Evolutionary conservation across 331 rosid genomes (phyloP), one percentile per base, ranked within the genome.

Genomic region (Pyrus hybrid): DNA sequence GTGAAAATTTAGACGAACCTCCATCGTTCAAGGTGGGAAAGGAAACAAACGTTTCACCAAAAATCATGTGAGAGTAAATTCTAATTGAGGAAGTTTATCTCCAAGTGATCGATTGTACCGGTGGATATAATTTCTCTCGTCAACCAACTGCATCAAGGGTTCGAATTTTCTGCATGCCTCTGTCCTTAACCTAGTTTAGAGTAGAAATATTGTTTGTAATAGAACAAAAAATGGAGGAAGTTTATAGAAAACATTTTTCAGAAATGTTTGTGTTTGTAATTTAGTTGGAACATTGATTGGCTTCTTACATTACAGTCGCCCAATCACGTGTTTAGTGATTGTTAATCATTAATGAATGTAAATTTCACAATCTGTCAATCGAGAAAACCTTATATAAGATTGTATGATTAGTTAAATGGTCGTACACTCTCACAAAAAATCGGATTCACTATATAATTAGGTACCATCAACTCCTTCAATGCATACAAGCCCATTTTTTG

Each of bases 11-110:
- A 63, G 58, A 49, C 0, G 23, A 37, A 62, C 16, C 58, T 41
- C 77, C 77, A 70, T 54, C 77, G 23, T 43, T 22, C 33, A 22
- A 9, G 45, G 70, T 54, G 80, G 72, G 57, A 17, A 17, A 51
- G 57, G 57, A 6, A 37, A 26, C 53, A 43, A 22, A 33, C 47
- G 17, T 63, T 37, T 54, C 4, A 13, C 47, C 64, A 1, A 8
- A 69, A 49, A 11, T 3, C 20, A 4, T 9, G 7, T 1, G 57
- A 4, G 16, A 23, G 14, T 26, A 12, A 17, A 13, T 23, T 26
- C 67, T 26, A 7, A 57, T 8, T 0, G 3, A 11, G 8, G 2
- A n/a, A 56, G 6, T 56, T 49, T 49, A 49, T 49, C n/a, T 17
- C 0, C n/a, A 49, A 49, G 56, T 6, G 56, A 17, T 49, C 21